Conservation (phyloP, 2,329 filamentous ascomycete genomes). For the Raffaelea ambrosiae region DNA sequence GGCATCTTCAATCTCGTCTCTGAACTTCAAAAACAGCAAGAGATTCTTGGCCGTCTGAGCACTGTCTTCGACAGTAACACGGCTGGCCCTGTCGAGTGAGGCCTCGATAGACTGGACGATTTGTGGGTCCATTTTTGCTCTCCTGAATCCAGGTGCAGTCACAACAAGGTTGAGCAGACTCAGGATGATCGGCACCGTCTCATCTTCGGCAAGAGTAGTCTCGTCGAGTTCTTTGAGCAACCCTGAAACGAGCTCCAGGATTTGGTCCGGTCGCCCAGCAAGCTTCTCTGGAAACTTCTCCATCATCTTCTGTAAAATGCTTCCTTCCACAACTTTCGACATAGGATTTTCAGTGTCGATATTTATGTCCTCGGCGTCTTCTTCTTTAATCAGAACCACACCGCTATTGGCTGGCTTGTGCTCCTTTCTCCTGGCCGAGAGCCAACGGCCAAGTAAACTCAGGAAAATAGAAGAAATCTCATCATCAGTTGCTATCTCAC, state of each 20-base stretch:
- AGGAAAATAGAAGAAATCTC: constrained; percentile 55
- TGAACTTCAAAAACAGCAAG: constrained; percentile 45
- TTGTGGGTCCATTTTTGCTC: constrained; percentile 31
- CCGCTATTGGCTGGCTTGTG: constrained; percentile 14
- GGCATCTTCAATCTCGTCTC: constrained; percentile 43
- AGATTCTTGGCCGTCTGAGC: constrained; percentile 46
- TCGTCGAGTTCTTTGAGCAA: constrained; percentile 42
- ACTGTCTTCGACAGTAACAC: constrained; percentile 31
- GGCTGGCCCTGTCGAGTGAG: constrained; percentile 36
- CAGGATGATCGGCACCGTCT: constrained; percentile 43
- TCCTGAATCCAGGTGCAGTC: constrained; percentile 47
- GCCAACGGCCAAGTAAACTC: constrained; percentile 48
- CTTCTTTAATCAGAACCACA: constrained; percentile 16
- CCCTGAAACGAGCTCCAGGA: constrained; percentile 55
- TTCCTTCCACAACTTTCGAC: constrained; percentile 45
- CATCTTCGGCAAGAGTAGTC: constrained; percentile 25
- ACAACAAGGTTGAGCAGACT: constrained; percentile 55
- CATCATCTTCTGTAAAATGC: constrained; percentile 58
- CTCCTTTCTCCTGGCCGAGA: constrained; percentile 22
- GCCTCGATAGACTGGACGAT: constrained; percentile 37
- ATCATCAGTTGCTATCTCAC: constrained; percentile 39
- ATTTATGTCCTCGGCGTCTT: too few species aligned
- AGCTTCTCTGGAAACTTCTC: constrained; percentile 54
- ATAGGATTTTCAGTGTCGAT: constrained; percentile 31
- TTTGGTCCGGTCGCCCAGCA: constrained; percentile 53